Evolutionary conservation across 129 eudicot genomes (phyloP), one percentile per base, ranked within the genome.

Genomic region (Lonicera japonica): DNA sequence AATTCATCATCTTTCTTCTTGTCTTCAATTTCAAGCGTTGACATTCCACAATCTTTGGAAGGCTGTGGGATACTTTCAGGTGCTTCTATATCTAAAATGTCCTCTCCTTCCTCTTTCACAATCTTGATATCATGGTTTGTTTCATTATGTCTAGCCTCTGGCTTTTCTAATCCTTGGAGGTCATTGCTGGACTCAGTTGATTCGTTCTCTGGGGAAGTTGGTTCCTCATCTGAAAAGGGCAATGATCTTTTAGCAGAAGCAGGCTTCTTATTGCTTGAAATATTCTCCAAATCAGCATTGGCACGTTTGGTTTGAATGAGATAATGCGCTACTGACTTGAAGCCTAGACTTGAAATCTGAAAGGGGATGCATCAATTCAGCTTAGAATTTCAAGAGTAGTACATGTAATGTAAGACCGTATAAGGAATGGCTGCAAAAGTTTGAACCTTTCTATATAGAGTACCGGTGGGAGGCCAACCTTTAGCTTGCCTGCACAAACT

Each of bases 251-350:
- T 85, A 16, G 83, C 82, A 54, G 80, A 77, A 21, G 65, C 45
- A 2, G 70, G 84, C 48, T 59, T 53, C 22, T 73, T 77, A 21
- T 56, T n/a, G 64, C 63, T 59, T 18, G 18, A 56, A 40, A 56
- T 54, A 29, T 65, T 58, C 71, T 70, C 90, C 14, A 75, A 24
- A 43, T 48, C 66, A 5, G 79, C 46, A 0, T 71, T 76, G 21
- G 75, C 48, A 5, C 82, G 69, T 51, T 70, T 68, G 34, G 96
- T 87, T 72, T 82, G 86, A 64, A 92, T 72, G 75, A 92, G 95
- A 85, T 80, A 92, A 75, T 92, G 98, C 29, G 98, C 98, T 61
- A 92, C 98, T 25, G 98, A 92, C 62, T 87, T 92, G 83, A 61
- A 92, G 21, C 98, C 98, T 14, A 84, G 72, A 52, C 63, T 69